phyloP scores from a whole-genome alignment of 306 rosid species.

The Quercus rubra region DNA sequence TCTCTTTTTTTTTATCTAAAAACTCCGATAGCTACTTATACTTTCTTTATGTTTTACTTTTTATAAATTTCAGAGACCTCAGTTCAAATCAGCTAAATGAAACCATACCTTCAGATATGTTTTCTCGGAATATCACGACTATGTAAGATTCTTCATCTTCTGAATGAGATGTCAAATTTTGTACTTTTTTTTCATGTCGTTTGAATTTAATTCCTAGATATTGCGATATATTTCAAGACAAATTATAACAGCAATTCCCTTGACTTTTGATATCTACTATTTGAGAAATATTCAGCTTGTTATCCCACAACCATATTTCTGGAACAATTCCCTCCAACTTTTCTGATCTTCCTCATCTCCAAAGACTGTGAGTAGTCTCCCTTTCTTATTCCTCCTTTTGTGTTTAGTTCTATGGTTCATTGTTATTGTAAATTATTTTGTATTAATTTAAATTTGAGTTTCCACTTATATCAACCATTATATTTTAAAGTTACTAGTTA shows the following conservation, averaged over 20 bases:
- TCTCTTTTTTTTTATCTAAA: not conserved
- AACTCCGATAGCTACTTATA: conserved; percentile 8
- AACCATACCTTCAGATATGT: conserved; percentile 57
- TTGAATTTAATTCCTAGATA: not conserved
- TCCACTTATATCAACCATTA: not conserved
- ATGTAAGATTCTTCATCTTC: conserved; percentile 61
- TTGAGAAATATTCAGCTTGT: conserved; percentile 43
- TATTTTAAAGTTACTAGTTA: not conserved
- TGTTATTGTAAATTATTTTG: not conserved
- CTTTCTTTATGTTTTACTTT: conserved; percentile 14
- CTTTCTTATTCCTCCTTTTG: not conserved
- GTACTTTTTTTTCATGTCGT: not conserved
- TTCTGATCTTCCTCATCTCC: conserved; percentile 61
- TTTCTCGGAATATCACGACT: conserved; percentile 66
- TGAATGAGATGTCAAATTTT: not conserved
- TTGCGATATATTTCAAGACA: not conserved
- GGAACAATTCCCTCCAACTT: conserved; percentile 65
- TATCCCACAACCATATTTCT: conserved; percentile 68
- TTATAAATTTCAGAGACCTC: conserved; percentile 65
- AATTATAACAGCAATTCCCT: not conserved
- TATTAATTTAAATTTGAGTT: not conserved
- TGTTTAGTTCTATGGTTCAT: not conserved
- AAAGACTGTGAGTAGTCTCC: conserved; percentile 57
- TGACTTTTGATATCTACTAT: not conserved
- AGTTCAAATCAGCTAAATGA: conserved; percentile 69